Base-by-base conservation (phyloP, 2,329 filamentous ascomycete genomes). In the Trichoderma endophyticum region DNA sequence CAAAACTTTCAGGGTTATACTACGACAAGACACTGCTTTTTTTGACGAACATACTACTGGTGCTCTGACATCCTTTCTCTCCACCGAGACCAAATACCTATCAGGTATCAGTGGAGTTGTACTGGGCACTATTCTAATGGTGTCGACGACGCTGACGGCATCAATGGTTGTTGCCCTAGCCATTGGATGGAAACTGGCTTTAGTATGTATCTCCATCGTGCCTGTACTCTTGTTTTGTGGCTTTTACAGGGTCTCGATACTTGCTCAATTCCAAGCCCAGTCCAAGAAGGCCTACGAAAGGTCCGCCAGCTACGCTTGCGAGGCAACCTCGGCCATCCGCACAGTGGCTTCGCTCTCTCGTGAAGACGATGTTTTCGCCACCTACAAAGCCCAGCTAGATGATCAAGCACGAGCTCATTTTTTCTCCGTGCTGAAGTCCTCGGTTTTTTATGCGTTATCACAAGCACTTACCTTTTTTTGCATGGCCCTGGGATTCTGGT, bases 291-390 rank as follows among this genome's bases (percentile, higher is more conserved):
- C 36, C 36, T 65, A 65, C 26, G 39, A 65, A 21, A 28, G 21
- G 62, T 65, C 62, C 18, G 62, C 62, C 24, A 54, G 62, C 26
- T 43, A 43, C n/a, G 62, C 62, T n/a, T 65, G 62, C 3, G 62
- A 65, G 36, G 30, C 34, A 36, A 65, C 62, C 36, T 24, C 34
- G 21, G 62, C 62, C 3, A 65, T 65, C 72, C 82, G 89, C 24
- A 91, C 90, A 0, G 89, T 91, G 1, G 82, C 87, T 0, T 84
- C 87, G 0, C 80, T 92, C 5, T 89, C 87, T 0, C 86, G 91
- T 81, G 89, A 91, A 75, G 81, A 86, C 64, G 81, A 82, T 15
- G 90, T 91, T 64, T 80, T 81, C 36, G 73, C 76, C 3, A 77
- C 81, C 4, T 84, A 83, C 63, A 18, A 34, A 24, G 21, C 30